Evolutionary conservation across 495 filamentous ascomycete species (phyloP).

Genomic region (Penicillium verhagenii): DNA sequence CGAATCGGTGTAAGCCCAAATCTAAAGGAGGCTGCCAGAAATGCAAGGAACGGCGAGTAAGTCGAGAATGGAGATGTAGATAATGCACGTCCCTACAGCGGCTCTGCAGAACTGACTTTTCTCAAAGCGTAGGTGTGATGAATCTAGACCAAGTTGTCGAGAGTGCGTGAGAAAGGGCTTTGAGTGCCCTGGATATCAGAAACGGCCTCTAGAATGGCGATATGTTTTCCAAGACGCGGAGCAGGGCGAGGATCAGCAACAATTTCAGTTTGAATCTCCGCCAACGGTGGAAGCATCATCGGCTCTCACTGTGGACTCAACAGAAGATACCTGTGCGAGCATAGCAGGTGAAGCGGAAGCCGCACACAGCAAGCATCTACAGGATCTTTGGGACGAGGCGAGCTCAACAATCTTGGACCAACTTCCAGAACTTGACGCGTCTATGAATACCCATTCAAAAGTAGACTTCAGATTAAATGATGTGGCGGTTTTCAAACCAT

Average conservation of each 20-base stretch:
- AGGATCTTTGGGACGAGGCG: constrained; percentile 14
- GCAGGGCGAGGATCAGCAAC: background rate
- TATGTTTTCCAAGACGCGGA: constrained; percentile 23
- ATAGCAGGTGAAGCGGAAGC: background rate
- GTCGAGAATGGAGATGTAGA: constrained; percentile 19
- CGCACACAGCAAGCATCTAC: constrained; percentile 3
- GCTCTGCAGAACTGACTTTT: constrained; percentile 4
- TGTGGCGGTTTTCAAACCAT: constrained; percentile 1
- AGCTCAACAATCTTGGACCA: constrained; percentile 17
- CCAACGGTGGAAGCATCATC: background rate
- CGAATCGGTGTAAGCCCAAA: constrained; percentile 26
- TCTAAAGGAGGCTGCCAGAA: constrained; percentile 25
- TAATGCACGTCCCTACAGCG: constrained; percentile 3
- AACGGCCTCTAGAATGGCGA: constrained; percentile 24
- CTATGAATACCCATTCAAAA: constrained; percentile 8
- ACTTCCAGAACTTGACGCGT: constrained; percentile 12
- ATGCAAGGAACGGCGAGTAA: constrained; percentile 31
- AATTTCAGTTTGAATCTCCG: background rate
- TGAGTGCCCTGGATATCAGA: constrained; percentile 24
- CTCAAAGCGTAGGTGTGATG: constrained; percentile 24
- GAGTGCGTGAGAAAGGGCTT: constrained; percentile 21
- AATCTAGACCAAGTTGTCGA: constrained; percentile 26
- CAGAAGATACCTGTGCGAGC: background rate
- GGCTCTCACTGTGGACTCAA: background rate
- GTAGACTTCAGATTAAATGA: background rate